phyloP scores from a whole-genome alignment of 129 eudicot species.

The Flaveria ramosissima region DNA sequence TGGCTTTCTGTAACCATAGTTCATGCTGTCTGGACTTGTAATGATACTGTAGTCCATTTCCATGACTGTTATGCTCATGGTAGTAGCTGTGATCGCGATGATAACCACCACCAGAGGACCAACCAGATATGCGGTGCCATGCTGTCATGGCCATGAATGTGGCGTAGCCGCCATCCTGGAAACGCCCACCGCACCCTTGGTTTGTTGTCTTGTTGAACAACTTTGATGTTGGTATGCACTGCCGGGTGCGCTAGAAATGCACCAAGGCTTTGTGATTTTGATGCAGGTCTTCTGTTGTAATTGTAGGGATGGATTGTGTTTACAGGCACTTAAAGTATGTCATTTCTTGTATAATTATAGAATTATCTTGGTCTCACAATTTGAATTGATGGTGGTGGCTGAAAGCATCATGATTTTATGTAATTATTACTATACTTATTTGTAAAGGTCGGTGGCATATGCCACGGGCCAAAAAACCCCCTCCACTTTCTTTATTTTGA shows the following conservation, averaged over 20 bases:
- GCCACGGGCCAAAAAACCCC: no score
- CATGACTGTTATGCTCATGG: slow-evolving; percentile 6
- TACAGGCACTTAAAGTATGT: background rate
- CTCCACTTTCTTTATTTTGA: no score
- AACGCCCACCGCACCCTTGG: background rate
- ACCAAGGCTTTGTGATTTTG: background rate
- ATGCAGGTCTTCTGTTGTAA: background rate
- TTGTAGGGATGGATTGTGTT: background rate
- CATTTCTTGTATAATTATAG: background rate
- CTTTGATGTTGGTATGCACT: background rate
- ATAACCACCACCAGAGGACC: slow-evolving; percentile 23
- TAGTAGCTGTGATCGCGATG: slow-evolving; percentile 18
- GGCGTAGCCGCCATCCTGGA: background rate
- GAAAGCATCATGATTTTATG: background rate
- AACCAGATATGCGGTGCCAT: slow-evolving; percentile 33
- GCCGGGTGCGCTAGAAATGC: background rate
- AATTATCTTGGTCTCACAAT: background rate
- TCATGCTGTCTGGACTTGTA: slow-evolving; percentile 15
- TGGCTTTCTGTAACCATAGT: slow-evolving; percentile 25
- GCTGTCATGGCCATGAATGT: background rate
- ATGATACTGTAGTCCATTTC: slow-evolving; percentile 19
- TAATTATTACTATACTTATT: no score
- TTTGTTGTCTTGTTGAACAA: background rate
- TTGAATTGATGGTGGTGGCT: background rate
- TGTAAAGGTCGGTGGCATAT: no score